Base-by-base conservation (phyloP, 139 green algal genomes). In the Desmodesmus armatus region DNA sequence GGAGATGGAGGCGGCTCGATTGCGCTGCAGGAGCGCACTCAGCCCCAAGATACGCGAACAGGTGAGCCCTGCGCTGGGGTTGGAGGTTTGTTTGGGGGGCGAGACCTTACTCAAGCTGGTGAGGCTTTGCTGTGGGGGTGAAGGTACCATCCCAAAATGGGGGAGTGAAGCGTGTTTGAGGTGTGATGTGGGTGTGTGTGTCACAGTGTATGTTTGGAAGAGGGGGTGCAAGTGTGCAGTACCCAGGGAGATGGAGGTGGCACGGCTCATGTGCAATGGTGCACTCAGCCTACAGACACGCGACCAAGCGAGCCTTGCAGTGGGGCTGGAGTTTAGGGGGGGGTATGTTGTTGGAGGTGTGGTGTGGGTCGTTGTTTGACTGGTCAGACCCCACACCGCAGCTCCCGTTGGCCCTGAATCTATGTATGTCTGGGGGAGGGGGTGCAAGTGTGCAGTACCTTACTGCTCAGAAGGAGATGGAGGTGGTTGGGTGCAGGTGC, bases 41-140 rank as follows among this genome's bases (percentile, higher is more conserved):
- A 72, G 62, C 17, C 87, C 89, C 35, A 91, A 90, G 77, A 86
- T 92, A 41, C 63, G 91, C 25, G 89, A 91, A n/a, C 87, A 90
- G 84, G 87, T 90, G 44, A 41, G 47, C 69, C 41, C 5, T 23
- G 72, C 25, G 72, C 9, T 21, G 67, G 51, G 51, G 51, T 17
- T n/a, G n/a, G n/a, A n/a, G n/a, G n/a, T n/a, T n/a, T n/a, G n/a
- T n/a, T n/a, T n/a, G n/a, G n/a, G n/a, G n/a, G n/a, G n/a, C n/a
- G n/a, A n/a, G n/a, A n/a, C n/a, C n/a, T n/a, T n/a, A n/a, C n/a
- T n/a, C n/a, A n/a, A n/a, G n/a, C n/a, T 62, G 51, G 51, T 17
- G 51, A 17, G 51, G 15, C 51, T 13, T 17, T 13, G 51, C 51
- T 13, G 15, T 13, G 51, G 51, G 51, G 51, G 51, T 62, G 51